Evolutionary conservation across 2,329 filamentous ascomycete species (phyloP).

Genomic region (Westerdykella aurantiaca): DNA sequence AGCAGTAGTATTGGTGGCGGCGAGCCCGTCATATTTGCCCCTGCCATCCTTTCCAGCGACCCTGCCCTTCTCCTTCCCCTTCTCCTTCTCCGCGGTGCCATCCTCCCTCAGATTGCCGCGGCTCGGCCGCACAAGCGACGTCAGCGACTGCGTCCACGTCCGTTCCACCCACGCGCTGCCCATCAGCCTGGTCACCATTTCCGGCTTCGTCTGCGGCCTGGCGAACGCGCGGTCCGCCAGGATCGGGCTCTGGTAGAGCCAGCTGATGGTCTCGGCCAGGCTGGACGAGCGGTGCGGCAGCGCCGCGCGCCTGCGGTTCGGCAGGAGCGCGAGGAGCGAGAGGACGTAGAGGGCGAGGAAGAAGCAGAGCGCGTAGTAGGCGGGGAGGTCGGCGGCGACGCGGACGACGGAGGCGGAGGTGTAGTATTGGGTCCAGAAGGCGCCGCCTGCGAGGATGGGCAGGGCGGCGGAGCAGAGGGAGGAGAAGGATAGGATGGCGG

Average conservation of each 20-base stretch:
- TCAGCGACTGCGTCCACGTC: slow-evolving; percentile 22
- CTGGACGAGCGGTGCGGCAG: slow-evolving; percentile 69
- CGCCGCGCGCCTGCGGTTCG: slow-evolving; percentile 54
- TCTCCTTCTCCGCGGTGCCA: slow-evolving; percentile 13
- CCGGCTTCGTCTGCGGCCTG: slow-evolving; percentile 58
- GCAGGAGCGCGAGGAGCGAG: slow-evolving; percentile 55
- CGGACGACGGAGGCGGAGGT: slow-evolving; percentile 26
- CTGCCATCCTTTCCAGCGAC: not conserved
- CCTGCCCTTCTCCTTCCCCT: not conserved
- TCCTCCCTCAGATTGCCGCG: slow-evolving; percentile 24
- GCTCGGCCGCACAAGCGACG: slow-evolving; percentile 24
- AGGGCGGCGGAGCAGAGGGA: slow-evolving; percentile 56
- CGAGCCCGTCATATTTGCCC: not conserved
- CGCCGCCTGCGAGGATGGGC: slow-evolving; percentile 62
- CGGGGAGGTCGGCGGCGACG: slow-evolving; percentile 66
- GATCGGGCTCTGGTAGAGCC: slow-evolving; percentile 67
- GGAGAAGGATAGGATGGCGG: slow-evolving; percentile 57
- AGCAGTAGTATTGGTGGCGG: not conserved
- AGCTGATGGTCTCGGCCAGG: slow-evolving; percentile 71
- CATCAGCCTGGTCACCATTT: slow-evolving; percentile 65
- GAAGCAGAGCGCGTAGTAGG: slow-evolving; percentile 66
- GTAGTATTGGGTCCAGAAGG: slow-evolving; percentile 68
- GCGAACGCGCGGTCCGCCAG: slow-evolving; percentile 68
- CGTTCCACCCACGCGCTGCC: slow-evolving; percentile 47
- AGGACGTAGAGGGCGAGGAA: slow-evolving; percentile 65